Percentiles rank a stretch among this genome's conserved stretches.
phyloP scores from a whole-genome alignment of 176 grass and related monocot genomes.

The Lolium perenne region DNA sequence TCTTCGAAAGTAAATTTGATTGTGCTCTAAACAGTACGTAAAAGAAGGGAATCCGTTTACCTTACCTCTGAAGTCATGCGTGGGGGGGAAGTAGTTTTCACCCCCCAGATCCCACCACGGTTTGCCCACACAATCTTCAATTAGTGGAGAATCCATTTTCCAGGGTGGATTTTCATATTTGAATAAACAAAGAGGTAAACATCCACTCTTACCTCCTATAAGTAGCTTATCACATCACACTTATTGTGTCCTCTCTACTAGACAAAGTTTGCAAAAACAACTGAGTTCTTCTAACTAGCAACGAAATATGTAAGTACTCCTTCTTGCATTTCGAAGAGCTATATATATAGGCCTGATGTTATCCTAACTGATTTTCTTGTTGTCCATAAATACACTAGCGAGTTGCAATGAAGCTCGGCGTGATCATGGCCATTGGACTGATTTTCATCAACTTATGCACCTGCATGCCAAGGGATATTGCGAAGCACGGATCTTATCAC shows the following conservation, averaged over 20 bases:
- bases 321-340: neutral
- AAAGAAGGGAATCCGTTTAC: neutral
- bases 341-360: neutral
- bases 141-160: constrained; percentile 55
- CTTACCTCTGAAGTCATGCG: neutral
- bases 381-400: neutral
- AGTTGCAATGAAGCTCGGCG: constrained; percentile 14
- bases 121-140: constrained; percentile 32
- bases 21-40: neutral
- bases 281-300: neutral
- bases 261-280: neutral
- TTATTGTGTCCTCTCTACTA: neutral
- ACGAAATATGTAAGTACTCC: neutral
- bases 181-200: neutral
- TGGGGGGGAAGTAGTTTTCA: constrained; percentile 17
- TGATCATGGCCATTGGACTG: neutral
- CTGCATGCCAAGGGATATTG: constrained; percentile 27
- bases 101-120: neutral
- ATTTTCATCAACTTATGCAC: constrained; percentile 5
- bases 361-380: neutral
- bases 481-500: neutral
- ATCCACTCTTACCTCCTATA: constrained; percentile 38
- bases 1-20: neutral
- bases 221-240: constrained; percentile 42
- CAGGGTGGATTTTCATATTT: neutral